These are phyloP conservation scores for Thalassia testudinum DNA, from an alignment of 116 monocot genomes.

Conservation along the genomic window DNA sequence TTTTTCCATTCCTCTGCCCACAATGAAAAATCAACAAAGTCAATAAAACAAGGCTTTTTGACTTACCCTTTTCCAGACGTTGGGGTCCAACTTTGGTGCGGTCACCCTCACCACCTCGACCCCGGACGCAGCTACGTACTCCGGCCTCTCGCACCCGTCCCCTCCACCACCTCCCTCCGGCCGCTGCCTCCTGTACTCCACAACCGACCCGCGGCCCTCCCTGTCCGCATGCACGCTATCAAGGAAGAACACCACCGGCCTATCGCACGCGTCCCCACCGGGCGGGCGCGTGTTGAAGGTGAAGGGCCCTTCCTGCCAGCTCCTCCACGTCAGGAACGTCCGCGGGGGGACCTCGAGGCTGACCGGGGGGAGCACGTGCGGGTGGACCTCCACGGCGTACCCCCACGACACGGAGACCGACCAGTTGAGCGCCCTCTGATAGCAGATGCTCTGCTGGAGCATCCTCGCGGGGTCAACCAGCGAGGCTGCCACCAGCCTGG, in stretches of 20 bases:
- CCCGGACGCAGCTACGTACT: slow-evolving; percentile 4
- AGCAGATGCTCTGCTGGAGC: slow-evolving; percentile 50
- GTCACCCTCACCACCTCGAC: slow-evolving; percentile 2
- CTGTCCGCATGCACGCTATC: neutral
- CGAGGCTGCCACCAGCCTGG: slow-evolving; percentile 19
- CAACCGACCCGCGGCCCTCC: slow-evolving; percentile 4
- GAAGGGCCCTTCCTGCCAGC: slow-evolving; percentile 26
- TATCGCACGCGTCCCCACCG: slow-evolving; percentile 12
- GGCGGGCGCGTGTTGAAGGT: slow-evolving; percentile 42
- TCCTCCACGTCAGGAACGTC: slow-evolving; percentile 44
- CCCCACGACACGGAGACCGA: slow-evolving; percentile 84
- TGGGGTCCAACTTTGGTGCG: slow-evolving; percentile 8
- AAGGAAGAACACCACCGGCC: slow-evolving; percentile 34
- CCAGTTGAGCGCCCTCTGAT: slow-evolving; percentile 21
- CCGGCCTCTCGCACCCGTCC: neutral
- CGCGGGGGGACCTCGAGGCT: slow-evolving; percentile 27
- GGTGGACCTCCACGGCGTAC: slow-evolving; percentile 56
- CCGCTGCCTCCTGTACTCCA: slow-evolving; percentile 3
- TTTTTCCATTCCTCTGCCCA: too few species aligned
- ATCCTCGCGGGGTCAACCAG: slow-evolving; percentile 22
- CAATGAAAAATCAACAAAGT: too few species aligned
- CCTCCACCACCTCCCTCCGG: neutral
- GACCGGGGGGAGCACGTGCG: slow-evolving; percentile 11
- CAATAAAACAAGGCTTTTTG: too few species aligned
- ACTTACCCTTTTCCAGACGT: slow-evolving; percentile 13